These are phyloP conservation scores for Ramaria sp. DNA, from an alignment of 768 basidiomycete genomes.

Conservation along the genomic window DNA sequence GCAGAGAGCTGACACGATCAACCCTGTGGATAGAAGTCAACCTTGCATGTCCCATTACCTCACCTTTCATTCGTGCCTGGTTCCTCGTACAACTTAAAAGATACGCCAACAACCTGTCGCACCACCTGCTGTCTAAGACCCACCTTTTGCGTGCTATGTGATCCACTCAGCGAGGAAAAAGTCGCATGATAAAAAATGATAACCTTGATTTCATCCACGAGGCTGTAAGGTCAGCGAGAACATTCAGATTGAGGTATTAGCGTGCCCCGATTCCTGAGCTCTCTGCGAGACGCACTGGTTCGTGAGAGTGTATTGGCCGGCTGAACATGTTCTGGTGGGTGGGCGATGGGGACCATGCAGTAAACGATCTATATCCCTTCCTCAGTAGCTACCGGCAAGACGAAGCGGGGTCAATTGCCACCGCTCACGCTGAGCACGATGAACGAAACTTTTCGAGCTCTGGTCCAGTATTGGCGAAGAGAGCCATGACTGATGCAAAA, in stretches of 20 bases:
- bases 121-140: conserved; percentile 40
- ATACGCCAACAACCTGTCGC: conserved; percentile 62
- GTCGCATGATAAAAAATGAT: conserved; percentile 56
- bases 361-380: conserved; percentile 39
- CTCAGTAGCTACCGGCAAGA: conserved; percentile 28
- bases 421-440: no score
- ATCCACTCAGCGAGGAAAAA: conserved; percentile 32
- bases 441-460: no score
- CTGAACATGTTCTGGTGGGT: conserved; percentile 45
- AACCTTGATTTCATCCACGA: conserved; percentile 73
- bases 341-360: conserved; percentile 58
- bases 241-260: conserved; percentile 78
- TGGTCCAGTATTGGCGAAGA: no score
- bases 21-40: conserved; percentile 26
- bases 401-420: no score
- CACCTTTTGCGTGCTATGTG: conserved; percentile 62
- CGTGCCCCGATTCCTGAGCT: conserved; percentile 77
- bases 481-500: no score
- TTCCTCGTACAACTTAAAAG: conserved; percentile 89
- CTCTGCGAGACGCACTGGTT: conserved; percentile 69
- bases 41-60: conserved; percentile 15
- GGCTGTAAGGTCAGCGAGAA: conserved; percentile 55
- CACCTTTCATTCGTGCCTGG: conserved; percentile 59
- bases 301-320: conserved; percentile 35
- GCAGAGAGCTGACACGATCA: conserved; percentile 36